Evolutionary conservation across 2,329 filamentous ascomycete species (phyloP).

Genomic region (Fusarium sulawesiense): DNA sequence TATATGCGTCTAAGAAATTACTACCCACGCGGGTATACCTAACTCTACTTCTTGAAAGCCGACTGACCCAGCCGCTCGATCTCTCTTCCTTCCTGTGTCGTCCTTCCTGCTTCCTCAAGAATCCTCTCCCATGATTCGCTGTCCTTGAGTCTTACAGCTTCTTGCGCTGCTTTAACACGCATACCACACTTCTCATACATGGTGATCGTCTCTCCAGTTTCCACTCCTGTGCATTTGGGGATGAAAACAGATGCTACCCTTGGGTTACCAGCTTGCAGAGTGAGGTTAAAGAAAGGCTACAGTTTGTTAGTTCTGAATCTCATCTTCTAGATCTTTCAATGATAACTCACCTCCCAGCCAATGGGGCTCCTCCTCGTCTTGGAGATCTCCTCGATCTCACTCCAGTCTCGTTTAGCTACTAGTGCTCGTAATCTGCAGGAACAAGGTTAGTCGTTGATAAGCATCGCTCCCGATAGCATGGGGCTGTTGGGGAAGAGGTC

Average conservation of each 20-base stretch:
- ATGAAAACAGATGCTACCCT: slow-evolving; percentile 86
- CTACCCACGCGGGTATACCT: not conserved
- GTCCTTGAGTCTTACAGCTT: slow-evolving; percentile 86
- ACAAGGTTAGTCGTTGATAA: slow-evolving; percentile 36
- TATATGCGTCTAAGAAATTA: slow-evolving; percentile 24
- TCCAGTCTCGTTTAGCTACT: slow-evolving; percentile 91
- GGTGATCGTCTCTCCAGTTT: slow-evolving; percentile 76
- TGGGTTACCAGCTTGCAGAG: slow-evolving; percentile 88
- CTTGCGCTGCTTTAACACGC: slow-evolving; percentile 88
- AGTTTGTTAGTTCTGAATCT: slow-evolving; percentile 27
- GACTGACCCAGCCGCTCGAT: slow-evolving; percentile 81
- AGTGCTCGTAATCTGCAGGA: slow-evolving; percentile 78
- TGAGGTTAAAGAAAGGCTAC: slow-evolving; percentile 90
- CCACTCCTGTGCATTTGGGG: slow-evolving; percentile 82
- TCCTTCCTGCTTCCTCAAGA: slow-evolving; percentile 77
- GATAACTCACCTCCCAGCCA: slow-evolving; percentile 84
- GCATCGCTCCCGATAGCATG: slow-evolving; percentile 14
- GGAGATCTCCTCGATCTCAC: slow-evolving; percentile 86
- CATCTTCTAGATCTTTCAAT: not conserved
- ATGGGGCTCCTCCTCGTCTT: slow-evolving; percentile 88
- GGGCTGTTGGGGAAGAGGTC: slow-evolving; percentile 24
- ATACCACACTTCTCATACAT: slow-evolving; percentile 99
- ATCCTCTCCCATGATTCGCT: slow-evolving; percentile 78
- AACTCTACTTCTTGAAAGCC: slow-evolving; percentile 60
- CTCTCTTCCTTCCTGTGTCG: slow-evolving; percentile 75